A percentile compares a stretch with the other conserved stretches of the same genome.
phyloP scores from a whole-genome alignment of 108 stramenopile genomes.

The Craspedostauros australis region DNA sequence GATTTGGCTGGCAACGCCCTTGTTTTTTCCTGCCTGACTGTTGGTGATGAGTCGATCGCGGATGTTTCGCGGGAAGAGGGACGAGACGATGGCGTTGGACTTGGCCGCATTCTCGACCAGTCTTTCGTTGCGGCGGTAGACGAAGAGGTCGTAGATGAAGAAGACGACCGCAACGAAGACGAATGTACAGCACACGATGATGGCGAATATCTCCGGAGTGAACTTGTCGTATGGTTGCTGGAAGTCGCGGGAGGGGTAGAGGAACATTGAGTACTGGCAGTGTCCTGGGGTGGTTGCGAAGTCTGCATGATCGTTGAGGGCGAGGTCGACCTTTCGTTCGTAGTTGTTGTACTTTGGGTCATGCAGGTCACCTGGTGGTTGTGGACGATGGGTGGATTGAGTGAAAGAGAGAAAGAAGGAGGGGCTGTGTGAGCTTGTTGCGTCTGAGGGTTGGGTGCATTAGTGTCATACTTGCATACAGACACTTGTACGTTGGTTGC shows the following conservation, averaged over 20 bases:
- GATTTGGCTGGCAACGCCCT: too few relatives aligned
- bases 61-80: constrained; percentile 32
- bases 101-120: constrained; percentile 11
- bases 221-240: constrained; percentile 36
- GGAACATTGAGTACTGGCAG: constrained; percentile 15
- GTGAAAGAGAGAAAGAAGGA: too few relatives aligned
- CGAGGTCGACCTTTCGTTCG: too few relatives aligned
- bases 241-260: constrained; percentile 48
- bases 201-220: constrained; percentile 34
- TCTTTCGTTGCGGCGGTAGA: constrained; percentile 22
- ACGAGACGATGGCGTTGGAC: constrained; percentile 17
- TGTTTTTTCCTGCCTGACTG: not conserved
- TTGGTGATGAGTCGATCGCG: constrained; percentile 29
- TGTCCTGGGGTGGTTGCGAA: too few relatives aligned
- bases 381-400: too few relatives aligned
- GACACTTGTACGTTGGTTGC: too few relatives aligned
- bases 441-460: too few relatives aligned
- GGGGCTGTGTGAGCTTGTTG: too few relatives aligned
- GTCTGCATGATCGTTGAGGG: too few relatives aligned
- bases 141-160: constrained; percentile 28
- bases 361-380: constrained; percentile 45
- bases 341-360: constrained; percentile 26
- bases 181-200: constrained; percentile 39
- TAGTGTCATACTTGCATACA: too few relatives aligned
- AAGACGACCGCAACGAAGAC: constrained; percentile 18